A percentile compares a stretch with the other conserved stretches of the same genome.
Conservation (phyloP, 2,329 filamentous ascomycete genomes). For the Curvularia verruculosa region DNA sequence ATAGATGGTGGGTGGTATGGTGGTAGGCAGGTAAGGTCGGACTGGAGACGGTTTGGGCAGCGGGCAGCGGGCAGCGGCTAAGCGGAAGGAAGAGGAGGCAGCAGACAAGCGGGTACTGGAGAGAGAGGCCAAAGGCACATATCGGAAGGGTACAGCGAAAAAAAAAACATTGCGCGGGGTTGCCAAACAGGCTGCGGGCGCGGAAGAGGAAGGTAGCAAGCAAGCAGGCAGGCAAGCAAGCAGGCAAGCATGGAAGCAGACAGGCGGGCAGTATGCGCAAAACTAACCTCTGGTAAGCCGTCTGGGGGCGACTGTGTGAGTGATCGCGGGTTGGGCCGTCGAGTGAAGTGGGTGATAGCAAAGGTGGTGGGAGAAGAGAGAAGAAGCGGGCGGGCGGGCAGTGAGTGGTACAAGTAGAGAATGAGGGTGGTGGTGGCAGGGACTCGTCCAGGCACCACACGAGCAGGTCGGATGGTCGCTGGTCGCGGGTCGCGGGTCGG, state of each 20-base stretch:
- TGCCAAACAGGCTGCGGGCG: slow-evolving; percentile 20
- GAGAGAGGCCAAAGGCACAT: slow-evolving; percentile 6
- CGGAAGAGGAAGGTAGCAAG: slow-evolving; percentile 20
- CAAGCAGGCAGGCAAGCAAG: slow-evolving; percentile 22
- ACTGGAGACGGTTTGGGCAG: slow-evolving; percentile 9
- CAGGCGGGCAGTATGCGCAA: slow-evolving; percentile 20
- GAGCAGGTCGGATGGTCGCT: too few relatives aligned
- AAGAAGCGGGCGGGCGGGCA: slow-evolving; percentile 13
- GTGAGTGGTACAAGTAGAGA: slow-evolving; percentile 18
- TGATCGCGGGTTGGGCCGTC: slow-evolving; percentile 7
- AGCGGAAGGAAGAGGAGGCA: slow-evolving; percentile 6
- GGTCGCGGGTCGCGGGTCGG: too few relatives aligned
- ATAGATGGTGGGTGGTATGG: slow-evolving; percentile 4
- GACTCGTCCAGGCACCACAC: slow-evolving; percentile 41
- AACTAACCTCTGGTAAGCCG: slow-evolving; percentile 37
- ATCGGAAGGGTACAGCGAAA: slow-evolving; percentile 3
- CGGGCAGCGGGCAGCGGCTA: not conserved
- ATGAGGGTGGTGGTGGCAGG: slow-evolving; percentile 20
- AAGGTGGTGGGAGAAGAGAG: slow-evolving; percentile 13
- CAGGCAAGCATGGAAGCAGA: too few relatives aligned
- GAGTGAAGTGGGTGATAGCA: too few relatives aligned
- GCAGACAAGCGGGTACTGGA: slow-evolving; percentile 5
- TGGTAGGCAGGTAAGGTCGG: slow-evolving; percentile 5
- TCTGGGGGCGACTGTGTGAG: slow-evolving; percentile 17
- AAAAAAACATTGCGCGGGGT: slow-evolving; percentile 12